A percentile compares a stretch with the other conserved stretches of the same genome.
Evolutionary conservation across 2,329 filamentous ascomycete genomes (phyloP).

Genomic region (Moelleriella libera): DNA sequence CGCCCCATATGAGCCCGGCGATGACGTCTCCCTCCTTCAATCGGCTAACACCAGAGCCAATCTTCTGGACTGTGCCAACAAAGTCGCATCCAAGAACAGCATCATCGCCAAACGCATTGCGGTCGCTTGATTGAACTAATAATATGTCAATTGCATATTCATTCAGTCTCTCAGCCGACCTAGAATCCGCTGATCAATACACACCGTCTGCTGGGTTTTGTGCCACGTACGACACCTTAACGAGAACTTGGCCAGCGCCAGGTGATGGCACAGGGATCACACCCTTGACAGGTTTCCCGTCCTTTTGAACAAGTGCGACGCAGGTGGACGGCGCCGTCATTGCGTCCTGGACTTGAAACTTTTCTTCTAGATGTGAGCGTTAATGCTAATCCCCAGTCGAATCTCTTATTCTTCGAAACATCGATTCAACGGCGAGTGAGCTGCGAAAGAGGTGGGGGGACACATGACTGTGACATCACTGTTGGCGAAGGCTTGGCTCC

Average conservation of each 20-base stretch:
- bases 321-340: not conserved
- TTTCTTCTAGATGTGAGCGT: not conserved
- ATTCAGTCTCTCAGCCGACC: no score
- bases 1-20: conserved; percentile 9
- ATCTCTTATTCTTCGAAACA: not conserved
- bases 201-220: not conserved
- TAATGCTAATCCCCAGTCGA: not conserved
- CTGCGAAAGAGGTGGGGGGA: no score
- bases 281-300: not conserved
- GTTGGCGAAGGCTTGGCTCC: conserved; percentile 30
- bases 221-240: not conserved
- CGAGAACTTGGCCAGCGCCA: conserved; percentile 1
- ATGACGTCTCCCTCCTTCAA: conserved; percentile 9
- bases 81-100: conserved; percentile 23
- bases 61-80: conserved; percentile 16
- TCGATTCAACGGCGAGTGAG: no score
- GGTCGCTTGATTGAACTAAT: conserved; percentile 3
- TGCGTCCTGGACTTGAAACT: not conserved
- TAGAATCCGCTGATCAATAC: no score
- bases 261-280: not conserved
- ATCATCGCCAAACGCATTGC: conserved; percentile 17
- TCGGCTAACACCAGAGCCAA: conserved; percentile 12
- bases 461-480: not conserved
- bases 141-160: not conserved
- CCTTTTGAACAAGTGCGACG: not conserved